These are phyloP conservation scores for Ophiostoma himal-ulmi DNA, from an alignment of 2,329 filamentous ascomycete species.

Conservation along the genomic window DNA sequence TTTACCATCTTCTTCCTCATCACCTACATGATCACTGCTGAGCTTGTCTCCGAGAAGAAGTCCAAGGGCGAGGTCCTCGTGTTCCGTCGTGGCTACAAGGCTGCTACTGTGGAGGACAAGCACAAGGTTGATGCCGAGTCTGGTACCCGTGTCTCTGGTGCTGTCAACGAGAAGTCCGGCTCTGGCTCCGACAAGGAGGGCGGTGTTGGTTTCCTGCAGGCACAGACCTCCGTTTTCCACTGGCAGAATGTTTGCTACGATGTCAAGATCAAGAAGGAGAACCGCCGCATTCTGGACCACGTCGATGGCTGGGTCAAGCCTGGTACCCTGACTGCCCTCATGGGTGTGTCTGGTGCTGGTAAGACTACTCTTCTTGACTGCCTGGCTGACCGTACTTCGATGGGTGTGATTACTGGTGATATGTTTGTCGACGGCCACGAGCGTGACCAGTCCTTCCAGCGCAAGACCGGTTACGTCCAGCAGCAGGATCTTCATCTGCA, in stretches of 20 bases:
- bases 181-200: slow-evolving; percentile 14
- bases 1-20: slow-evolving; percentile 58
- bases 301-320: slow-evolving; percentile 96
- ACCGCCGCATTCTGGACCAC: slow-evolving; percentile 70
- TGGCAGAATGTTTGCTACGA: slow-evolving; percentile 78
- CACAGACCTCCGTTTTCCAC: slow-evolving; percentile 75
- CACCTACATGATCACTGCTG: slow-evolving; percentile 59
- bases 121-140: slow-evolving; percentile 57
- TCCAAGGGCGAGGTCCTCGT: slow-evolving; percentile 73
- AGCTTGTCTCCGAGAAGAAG: slow-evolving; percentile 60
- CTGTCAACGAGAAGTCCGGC: slow-evolving; percentile 6
- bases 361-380: slow-evolving; percentile 88
- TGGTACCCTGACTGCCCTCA: slow-evolving; percentile 80
- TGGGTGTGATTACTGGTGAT: slow-evolving; percentile 82
- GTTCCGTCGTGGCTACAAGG: slow-evolving; percentile 64
- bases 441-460: slow-evolving; percentile 77
- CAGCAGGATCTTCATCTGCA: slow-evolving; percentile 89
- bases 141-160: slow-evolving; percentile 44
- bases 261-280: slow-evolving; percentile 71
- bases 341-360: slow-evolving; percentile 86
- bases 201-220: slow-evolving; percentile 35
- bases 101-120: slow-evolving; percentile 54
- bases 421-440: slow-evolving; percentile 64
- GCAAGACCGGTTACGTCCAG: slow-evolving; percentile 86
- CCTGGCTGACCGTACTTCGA: slow-evolving; percentile 76